Evolutionary conservation across 208 protist species (phyloP).

Genomic region (Tetramitus jugosus): DNA sequence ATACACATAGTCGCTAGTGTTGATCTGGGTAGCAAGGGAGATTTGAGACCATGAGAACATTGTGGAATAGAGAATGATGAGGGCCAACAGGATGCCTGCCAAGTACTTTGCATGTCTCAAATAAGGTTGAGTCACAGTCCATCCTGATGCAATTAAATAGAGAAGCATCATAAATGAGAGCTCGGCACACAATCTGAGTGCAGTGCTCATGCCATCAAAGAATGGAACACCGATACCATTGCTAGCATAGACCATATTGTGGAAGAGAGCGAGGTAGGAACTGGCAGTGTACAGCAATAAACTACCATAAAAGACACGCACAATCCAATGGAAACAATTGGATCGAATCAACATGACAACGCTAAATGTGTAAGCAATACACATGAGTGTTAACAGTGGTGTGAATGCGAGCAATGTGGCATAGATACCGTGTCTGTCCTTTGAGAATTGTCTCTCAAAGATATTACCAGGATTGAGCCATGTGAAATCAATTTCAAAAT

Average conservation of each 20-base stretch:
- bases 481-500: not conserved
- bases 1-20: not conserved
- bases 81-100: not conserved
- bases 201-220: not conserved
- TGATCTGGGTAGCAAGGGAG: not conserved
- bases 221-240: conserved; percentile 7
- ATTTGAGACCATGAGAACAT: not conserved
- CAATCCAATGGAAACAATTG: not conserved
- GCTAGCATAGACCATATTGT: not conserved
- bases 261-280: not conserved
- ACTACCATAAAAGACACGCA: not conserved
- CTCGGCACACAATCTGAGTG: not conserved
- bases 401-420: not conserved
- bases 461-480: not conserved
- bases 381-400: not conserved
- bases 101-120: not conserved
- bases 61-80: not conserved
- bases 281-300: not conserved
- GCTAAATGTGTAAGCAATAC: not conserved
- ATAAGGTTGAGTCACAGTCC: not conserved
- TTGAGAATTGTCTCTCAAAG: not conserved
- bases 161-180: not conserved
- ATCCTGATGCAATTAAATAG: not conserved
- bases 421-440: not conserved
- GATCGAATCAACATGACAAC: not conserved